Base-by-base conservation (phyloP, 2,329 filamentous ascomycete genomes). In the Paecilomyces niveus region DNA sequence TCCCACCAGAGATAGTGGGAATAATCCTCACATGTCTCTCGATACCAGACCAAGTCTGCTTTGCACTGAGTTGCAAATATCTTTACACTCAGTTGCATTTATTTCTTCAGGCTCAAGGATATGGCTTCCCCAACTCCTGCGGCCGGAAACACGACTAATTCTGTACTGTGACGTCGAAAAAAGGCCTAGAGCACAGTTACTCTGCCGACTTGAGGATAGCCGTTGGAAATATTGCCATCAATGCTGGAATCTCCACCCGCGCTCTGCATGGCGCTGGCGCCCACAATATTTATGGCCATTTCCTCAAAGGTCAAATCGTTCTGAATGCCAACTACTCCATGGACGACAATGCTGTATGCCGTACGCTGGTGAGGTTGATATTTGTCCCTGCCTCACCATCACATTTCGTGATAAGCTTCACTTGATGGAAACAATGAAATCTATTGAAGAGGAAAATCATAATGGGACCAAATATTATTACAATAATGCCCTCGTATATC, bases 331-430 rank as follows among this genome's bases (percentile, higher is more conserved):
- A 39, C 2, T 39, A 39, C 13, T 39, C 13, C 13, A n/a, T 10
- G 35, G 35, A 13, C 6, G 13, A n/a, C 0, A 39, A 3, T 39
- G 11, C 13, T 55, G 15, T 39, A 45, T 54, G 56, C 53, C 35
- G 35, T 54, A 54, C 21, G 52, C 55, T 22, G 50, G 55, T 18
- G 52, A 10, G 7, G 22, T 55, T 31, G 52, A 58, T 22, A 11
- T 54, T 55, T 58, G 56, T 31, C 52, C 52, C 13, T 58, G 56
- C 29, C 31, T 58, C 15, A 58, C 56, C 2, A 58, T 58, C 50
- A 51, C 56, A 11, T 33, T 58, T 11, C 32, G 50, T 24, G 56
- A 58, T 49, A 58, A 55, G 53, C 29, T 54, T 54, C 24, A 35
- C 21, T 54, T 54, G 15, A 54, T 54, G 35, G 24, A 33, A 24